Evolutionary conservation across 805 yeast genomes (phyloP).

Genomic region (Candida montana): DNA sequence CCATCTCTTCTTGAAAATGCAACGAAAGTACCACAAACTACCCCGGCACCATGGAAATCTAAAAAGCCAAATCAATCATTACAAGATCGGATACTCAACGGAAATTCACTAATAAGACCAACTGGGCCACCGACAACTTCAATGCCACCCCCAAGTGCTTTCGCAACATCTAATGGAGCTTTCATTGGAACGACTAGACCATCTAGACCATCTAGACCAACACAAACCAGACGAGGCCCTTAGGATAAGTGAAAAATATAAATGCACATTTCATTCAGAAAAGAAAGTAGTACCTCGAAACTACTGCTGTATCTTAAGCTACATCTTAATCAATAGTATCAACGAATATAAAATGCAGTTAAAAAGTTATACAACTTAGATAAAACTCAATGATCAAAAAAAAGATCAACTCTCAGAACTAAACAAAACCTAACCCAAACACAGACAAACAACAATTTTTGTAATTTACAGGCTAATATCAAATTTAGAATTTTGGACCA

Average conservation of each 20-base stretch:
- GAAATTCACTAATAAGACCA: background rate
- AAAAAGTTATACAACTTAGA: background rate
- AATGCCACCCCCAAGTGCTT: background rate
- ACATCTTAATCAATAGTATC: no score
- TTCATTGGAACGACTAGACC: no score
- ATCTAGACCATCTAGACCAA: background rate
- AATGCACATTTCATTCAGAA: no score
- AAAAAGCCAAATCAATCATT: constrained; percentile 9
- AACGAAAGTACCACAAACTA: no score
- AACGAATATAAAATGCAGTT: background rate
- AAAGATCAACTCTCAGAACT: background rate
- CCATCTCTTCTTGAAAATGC: background rate
- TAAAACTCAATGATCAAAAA: background rate
- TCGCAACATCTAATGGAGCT: no score
- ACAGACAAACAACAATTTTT: background rate
- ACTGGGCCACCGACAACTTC: background rate
- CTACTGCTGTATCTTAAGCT: no score
- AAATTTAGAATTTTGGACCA: constrained; percentile 54
- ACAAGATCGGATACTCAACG: constrained; percentile 11
- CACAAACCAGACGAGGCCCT: background rate
- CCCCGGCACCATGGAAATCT: constrained; percentile 17
- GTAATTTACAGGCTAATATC: background rate
- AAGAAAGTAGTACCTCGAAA: no score
- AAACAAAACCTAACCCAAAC: background rate
- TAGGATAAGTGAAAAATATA: no score